Evolutionary conservation across 2,329 filamentous ascomycete genomes (phyloP), one percentile per base, ranked within the genome.

Genomic region (Leptographium radiaticola): DNA sequence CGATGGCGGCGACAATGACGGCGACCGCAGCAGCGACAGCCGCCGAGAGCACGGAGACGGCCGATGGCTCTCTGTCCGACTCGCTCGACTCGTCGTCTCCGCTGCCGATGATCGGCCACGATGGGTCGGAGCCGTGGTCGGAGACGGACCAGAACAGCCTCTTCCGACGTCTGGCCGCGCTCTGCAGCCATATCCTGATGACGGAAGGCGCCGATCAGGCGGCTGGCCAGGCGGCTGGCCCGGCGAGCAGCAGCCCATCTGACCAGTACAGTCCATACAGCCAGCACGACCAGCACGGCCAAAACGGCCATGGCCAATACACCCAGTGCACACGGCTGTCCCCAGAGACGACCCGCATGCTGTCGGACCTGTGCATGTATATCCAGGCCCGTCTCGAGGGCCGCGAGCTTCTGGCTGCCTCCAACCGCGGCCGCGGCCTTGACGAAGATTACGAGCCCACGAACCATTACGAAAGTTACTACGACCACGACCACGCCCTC

Each of bases 101-200:
- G 18, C 36, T 13, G 20, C 8, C 20, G 18, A 7, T 11, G 6
- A 13, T 18, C 16, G 20, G 4, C 20, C 13, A 9, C 15, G 18
- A n/a, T 36, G 13, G 2, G 6, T n/a, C 48, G 20, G 30, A 33
- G 12, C 13, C 30, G 12, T 44, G 49, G 49, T 34, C 39, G 15
- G 39, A n/a, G 30, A 51, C 54, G 11, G 56, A 59, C 51, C 54
- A 59, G 43, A 58, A 59, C 53, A 58, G 56, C 33, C 58, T 59
- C 3, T 52, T 59, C 49, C 53, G 42, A 46, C 54, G 56, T 2
- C 56, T 59, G 36, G 58, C 58, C 2, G 58, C 56, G 1, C 47
- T 59, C 2, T 59, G 58, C 52, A 58, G 44, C 56, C 51, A 58
- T 20, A 55, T 59, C n/a, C 47, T 58, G n/a, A 49, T 51, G 10